Conservation (phyloP, 225 moss, liverwort and hornwort species). For the Polytrichum commune region DNA sequence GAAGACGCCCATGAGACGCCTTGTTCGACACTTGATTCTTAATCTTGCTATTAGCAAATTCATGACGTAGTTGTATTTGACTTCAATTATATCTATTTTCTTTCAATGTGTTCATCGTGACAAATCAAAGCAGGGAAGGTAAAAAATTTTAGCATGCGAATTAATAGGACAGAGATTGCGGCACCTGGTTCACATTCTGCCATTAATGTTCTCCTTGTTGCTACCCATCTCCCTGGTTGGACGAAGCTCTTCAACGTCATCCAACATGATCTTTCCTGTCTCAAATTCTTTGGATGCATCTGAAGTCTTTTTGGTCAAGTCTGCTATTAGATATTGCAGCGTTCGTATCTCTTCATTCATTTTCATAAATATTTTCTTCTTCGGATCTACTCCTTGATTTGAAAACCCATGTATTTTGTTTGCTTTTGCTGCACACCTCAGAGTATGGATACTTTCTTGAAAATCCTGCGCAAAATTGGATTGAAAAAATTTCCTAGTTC, state of each 20-base stretch:
- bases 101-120: no score
- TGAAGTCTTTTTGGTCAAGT: slow-evolving; percentile 36
- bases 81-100: no score
- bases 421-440: slow-evolving; percentile 66
- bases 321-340: slow-evolving; percentile 48
- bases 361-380: slow-evolving; percentile 52
- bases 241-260: slow-evolving; percentile 8
- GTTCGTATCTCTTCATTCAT: slow-evolving; percentile 55
- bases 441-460: slow-evolving; percentile 75
- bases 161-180: neutral
- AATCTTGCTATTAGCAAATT: no score
- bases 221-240: slow-evolving; percentile 1
- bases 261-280: neutral
- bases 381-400: slow-evolving; percentile 27
- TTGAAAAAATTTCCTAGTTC: neutral
- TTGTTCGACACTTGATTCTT: neutral
- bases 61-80: no score
- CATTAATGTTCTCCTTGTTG: slow-evolving; percentile 12
- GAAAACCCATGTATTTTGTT: slow-evolving; percentile 46
- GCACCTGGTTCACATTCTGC: slow-evolving; percentile 14
- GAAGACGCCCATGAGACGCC: neutral
- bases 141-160: no score
- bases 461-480: slow-evolving; percentile 60
- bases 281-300: slow-evolving; percentile 17
- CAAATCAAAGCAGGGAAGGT: no score